These are phyloP conservation scores for Entomortierella lignicola DNA, from an alignment of 192 early-diverging fungal genomes.

Conservation along the genomic window DNA sequence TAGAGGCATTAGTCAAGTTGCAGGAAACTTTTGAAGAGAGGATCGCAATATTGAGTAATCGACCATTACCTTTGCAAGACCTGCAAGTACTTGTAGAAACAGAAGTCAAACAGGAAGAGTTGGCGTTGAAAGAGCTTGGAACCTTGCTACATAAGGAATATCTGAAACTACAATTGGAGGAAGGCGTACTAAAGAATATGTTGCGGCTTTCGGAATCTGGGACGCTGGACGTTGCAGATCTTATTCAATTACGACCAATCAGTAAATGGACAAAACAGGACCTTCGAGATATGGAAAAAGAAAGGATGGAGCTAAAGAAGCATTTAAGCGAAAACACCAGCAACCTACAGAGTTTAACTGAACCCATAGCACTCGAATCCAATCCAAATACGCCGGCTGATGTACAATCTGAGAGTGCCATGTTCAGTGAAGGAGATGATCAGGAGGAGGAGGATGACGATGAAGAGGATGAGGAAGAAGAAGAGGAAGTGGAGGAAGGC, in stretches of 20 bases:
- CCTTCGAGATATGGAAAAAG: neutral
- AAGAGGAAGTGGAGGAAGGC: neutral
- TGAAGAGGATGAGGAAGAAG: conserved; percentile 4
- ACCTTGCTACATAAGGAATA: conserved; percentile 30
- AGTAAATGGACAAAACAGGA: neutral
- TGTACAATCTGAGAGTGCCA: neutral
- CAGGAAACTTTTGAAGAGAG: conserved; percentile 8
- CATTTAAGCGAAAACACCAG: too few relatives aligned
- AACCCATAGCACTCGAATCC: too few relatives aligned
- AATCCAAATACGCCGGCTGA: too few relatives aligned
- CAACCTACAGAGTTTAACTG: too few relatives aligned
- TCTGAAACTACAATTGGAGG: conserved; percentile 42
- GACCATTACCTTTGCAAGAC: conserved; percentile 26
- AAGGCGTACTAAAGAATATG: conserved; percentile 42
- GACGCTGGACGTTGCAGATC: conserved; percentile 8
- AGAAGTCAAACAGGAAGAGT: conserved; percentile 24
- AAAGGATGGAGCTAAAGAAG: too few relatives aligned
- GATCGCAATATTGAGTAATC: neutral
- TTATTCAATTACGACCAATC: conserved; percentile 3
- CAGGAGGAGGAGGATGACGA: neutral
- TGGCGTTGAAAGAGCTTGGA: conserved; percentile 1
- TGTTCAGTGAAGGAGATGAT: conserved; percentile 1
- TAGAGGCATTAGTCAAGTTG: conserved; percentile 12
- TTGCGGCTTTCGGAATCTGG: neutral
- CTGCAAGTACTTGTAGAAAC: conserved; percentile 17